Percentiles rank a stretch among this genome's conserved stretches.
These are phyloP conservation scores for Acacia confusa DNA, from an alignment of 306 rosid species.

Conservation along the genomic window DNA sequence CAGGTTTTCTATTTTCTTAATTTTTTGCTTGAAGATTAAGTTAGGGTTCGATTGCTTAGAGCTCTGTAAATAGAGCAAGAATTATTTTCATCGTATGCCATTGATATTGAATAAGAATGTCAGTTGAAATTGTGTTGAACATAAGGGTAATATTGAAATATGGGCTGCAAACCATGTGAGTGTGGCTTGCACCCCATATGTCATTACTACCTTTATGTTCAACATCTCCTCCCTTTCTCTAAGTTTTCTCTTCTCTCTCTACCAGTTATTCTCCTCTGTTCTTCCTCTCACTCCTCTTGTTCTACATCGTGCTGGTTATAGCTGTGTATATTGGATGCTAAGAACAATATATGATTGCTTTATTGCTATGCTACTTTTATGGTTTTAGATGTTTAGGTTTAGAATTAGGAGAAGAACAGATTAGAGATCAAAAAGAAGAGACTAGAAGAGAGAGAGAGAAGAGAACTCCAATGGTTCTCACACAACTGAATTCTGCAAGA, in stretches of 20 bases:
- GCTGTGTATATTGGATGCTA: constrained; percentile 14
- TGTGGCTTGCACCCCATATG: too few relatives aligned
- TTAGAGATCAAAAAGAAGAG: too few relatives aligned
- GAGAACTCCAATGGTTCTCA: too few relatives aligned
- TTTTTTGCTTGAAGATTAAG: background rate
- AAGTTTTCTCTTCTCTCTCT: background rate
- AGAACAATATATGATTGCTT: background rate
- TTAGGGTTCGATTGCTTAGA: background rate
- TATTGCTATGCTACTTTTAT: background rate
- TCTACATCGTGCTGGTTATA: background rate
- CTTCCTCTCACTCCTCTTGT: background rate
- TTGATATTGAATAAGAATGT: background rate
- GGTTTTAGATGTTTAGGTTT: too few relatives aligned
- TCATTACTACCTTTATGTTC: too few relatives aligned
- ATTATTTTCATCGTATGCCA: background rate
- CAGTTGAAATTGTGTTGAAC: background rate
- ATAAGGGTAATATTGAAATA: too few relatives aligned
- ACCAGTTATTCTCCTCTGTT: background rate
- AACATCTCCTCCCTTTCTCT: background rate
- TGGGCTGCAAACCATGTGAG: too few relatives aligned
- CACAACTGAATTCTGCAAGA: too few relatives aligned
- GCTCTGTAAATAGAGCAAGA: background rate
- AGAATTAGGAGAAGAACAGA: too few relatives aligned
- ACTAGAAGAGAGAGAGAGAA: too few relatives aligned
- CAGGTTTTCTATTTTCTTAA: background rate